Evolutionary conservation across 1,284 basidiomycete genomes (phyloP).

Genomic region (Leccinum subrobustum): DNA sequence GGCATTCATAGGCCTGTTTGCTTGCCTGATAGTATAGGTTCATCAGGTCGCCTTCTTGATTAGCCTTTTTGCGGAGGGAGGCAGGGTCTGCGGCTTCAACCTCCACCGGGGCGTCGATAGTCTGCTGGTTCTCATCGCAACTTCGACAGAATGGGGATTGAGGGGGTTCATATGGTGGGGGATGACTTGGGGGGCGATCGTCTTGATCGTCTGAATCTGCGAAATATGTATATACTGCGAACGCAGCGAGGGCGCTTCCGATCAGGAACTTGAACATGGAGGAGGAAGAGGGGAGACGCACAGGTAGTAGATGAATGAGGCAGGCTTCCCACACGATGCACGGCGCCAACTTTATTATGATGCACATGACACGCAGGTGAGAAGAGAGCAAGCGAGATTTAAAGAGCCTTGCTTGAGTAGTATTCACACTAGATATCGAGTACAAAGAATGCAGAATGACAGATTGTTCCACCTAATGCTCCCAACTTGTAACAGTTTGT

Average conservation of each 20-base stretch:
- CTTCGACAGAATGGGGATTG: background rate
- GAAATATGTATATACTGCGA: constrained; percentile 9
- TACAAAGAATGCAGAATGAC: constrained; percentile 10
- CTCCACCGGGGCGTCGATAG: background rate
- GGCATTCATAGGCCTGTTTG: constrained; percentile 56
- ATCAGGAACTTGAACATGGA: constrained; percentile 19
- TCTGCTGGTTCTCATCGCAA: constrained; percentile 7
- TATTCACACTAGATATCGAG: constrained; percentile 6
- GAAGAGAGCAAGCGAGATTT: background rate
- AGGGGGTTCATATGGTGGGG: background rate
- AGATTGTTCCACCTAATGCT: background rate
- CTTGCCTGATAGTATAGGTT: constrained; percentile 36
- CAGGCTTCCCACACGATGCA: background rate
- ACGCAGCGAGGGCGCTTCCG: constrained; percentile 10
- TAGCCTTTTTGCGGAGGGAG: too few relatives aligned
- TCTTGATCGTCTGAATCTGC: constrained; percentile 7
- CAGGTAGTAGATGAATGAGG: background rate
- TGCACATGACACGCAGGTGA: background rate
- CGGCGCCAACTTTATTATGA: background rate
- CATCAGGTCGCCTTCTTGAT: too few relatives aligned
- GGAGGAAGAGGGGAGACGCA: background rate
- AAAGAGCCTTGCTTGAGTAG: background rate
- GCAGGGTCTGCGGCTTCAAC: too few relatives aligned
- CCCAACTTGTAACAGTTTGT: too few relatives aligned
- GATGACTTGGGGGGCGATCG: constrained; percentile 4